Base-by-base conservation (phyloP, 1,284 basidiomycete species). In the Neolentinus lepideus region DNA sequence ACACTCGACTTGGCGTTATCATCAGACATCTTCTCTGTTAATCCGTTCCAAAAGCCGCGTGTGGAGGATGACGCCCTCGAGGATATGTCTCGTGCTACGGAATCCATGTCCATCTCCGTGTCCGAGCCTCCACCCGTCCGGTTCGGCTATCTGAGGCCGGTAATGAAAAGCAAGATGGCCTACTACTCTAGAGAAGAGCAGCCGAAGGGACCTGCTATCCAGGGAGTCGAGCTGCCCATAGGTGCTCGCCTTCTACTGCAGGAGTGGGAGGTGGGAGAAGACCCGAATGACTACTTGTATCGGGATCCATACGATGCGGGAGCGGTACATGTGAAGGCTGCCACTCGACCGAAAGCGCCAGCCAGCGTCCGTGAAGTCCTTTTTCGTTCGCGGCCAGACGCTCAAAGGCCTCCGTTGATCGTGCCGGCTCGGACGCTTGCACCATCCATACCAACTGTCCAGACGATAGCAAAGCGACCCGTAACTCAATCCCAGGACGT, bases 1-100 rank as follows among this genome's bases (percentile, higher is more conserved):
- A 73, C 78, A 12, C 61, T 86, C 33, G 88, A 91, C 65, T 70
- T 90, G 31, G 67, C 73, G 11, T 69, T 91, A 26, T 80, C 85
- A 2, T 70, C 70, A 11, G 74, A 83, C 60, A 69, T 85, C 11
- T 86, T 79, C 61, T 81, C 82, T 16, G 63, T 73, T 2, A 71
- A 71, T 3, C 64, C 73, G 14, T 68, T 83, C 56, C 59, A 69
- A 4, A 71, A 69, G 54, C 53, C 59, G 12, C 31, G 46, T 25
- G 52, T 60, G 27, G 54, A 61, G 0, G 56, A 64, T 31, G 65
- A 71, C 35, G 69, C 66, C 24, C 57, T 83, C 31, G 79, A 83
- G 63, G 75, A 72, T 1, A 77, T 81, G 74, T 68, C 67, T 11
- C 64, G 65, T 12, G 69, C 69, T n/a, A 72, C 84, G 1, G 75